Base-by-base conservation (phyloP, 257 asterid species). In the Gentiana dahurica region DNA sequence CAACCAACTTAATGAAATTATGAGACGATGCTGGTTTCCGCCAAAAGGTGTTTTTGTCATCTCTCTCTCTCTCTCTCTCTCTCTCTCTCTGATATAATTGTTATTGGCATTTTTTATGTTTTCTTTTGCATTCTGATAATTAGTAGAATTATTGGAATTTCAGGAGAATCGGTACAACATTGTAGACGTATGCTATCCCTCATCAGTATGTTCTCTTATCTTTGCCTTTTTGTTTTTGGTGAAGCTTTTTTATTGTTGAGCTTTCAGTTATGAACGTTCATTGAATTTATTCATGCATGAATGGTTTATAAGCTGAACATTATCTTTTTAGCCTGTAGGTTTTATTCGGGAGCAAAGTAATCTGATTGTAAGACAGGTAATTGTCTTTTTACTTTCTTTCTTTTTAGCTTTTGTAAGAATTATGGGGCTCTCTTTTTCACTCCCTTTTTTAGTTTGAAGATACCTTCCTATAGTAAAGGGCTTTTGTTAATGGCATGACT, bases 161-260 rank as follows among this genome's bases (percentile, higher is more conserved):
- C 92, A 91, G 98, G 96, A 85, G 75, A 91, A 86, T 68, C 79
- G 80, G 51, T 91, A 87, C 74, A 93, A 95, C 12, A 66, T 91
- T 49, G 86, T 91, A 64, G 98, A 91, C 79, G 87, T 78, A 68
- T 86, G 84, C 81, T 81, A 78, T 73, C 98, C 98, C 36, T 73
- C 71, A 37, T 61, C 95, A 59, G 96, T 87, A 87, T 49, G 96
- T 74, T 37, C 55, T 50, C 66, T 61, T 63, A 58, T 54, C 53
- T 53, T 36, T 5, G 52, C 44, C n/a, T 24, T 60, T 73, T 59
- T 66, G 24, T 24, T 60, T 54, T 53, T 46, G 57, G 43, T 51
- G 55, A 52, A 45, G 36, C 65, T 60, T 54, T 63, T 12, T 8
- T 34, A 44, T 36, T 36, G 10, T n/a, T 57, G 44, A 63, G 49